Conservation (phyloP, 2,329 filamentous ascomycete species). For the Cercospora brassicicola region DNA sequence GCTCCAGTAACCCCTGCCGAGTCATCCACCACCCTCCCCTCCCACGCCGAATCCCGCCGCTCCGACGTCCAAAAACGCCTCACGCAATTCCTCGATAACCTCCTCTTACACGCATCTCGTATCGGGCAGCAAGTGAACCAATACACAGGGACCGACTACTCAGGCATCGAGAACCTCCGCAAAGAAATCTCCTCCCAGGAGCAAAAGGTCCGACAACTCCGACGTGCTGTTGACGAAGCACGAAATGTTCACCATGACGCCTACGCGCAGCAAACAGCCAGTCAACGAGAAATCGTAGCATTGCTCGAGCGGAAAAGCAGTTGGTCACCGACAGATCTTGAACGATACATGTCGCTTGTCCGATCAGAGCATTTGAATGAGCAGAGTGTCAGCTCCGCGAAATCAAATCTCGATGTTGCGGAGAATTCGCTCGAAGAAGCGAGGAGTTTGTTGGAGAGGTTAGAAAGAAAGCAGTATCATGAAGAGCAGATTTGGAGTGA, state of each 20-base stretch:
- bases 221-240: slow-evolving; percentile 66
- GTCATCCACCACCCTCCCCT: slow-evolving; percentile 48
- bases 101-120: slow-evolving; percentile 80
- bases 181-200: slow-evolving; percentile 70
- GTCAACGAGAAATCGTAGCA: slow-evolving; percentile 93
- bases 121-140: slow-evolving; percentile 89
- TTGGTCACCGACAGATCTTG: slow-evolving; percentile 83
- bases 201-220: slow-evolving; percentile 58
- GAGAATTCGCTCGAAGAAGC: slow-evolving; percentile 80
- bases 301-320: slow-evolving; percentile 90
- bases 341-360: slow-evolving; percentile 91
- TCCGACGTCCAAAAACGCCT: slow-evolving; percentile 63
- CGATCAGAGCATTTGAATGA: slow-evolving; percentile 91
- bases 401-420: slow-evolving; percentile 69
- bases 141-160: slow-evolving; percentile 82
- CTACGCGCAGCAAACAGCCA: slow-evolving; percentile 77
- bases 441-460: slow-evolving; percentile 71
- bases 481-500: slow-evolving; percentile 99
- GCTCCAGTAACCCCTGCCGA: slow-evolving; percentile 21
- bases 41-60: slow-evolving; percentile 54
- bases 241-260: slow-evolving; percentile 79
- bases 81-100: slow-evolving; percentile 77
- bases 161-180: slow-evolving; percentile 84
- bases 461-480: slow-evolving; percentile 88
- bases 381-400: slow-evolving; percentile 71